Conservation (phyloP, 345 rosid genomes). For the Arabis alpina region DNA sequence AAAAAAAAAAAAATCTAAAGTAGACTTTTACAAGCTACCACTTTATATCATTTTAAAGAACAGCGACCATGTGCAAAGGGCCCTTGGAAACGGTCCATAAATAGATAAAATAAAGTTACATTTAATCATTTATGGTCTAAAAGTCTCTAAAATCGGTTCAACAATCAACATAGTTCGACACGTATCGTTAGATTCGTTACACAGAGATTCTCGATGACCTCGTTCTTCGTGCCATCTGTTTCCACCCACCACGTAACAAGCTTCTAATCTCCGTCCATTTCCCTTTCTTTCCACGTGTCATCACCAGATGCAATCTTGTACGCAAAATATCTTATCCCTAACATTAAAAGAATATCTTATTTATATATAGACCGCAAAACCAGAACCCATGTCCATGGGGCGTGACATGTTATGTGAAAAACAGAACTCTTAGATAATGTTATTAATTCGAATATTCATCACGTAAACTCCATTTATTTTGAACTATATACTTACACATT, state of each 20-base stretch:
- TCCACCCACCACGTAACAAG: conserved; percentile 34
- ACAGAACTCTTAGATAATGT: conserved; percentile 41
- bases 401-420: conserved; percentile 37
- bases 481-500: neutral
- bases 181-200: conserved; percentile 40
- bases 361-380: conserved; percentile 34
- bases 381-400: conserved; percentile 45
- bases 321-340: conserved; percentile 31
- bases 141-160: conserved; percentile 33
- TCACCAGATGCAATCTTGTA: neutral
- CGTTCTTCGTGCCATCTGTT: conserved; percentile 37
- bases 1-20: no score
- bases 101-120: conserved; percentile 16
- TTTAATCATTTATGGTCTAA: conserved; percentile 25
- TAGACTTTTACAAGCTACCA: neutral
- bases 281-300: conserved; percentile 25
- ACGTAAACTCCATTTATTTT: neutral
- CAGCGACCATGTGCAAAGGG: conserved; percentile 25
- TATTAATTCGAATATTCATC: conserved; percentile 29
- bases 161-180: conserved; percentile 24
- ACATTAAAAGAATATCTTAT: conserved; percentile 9
- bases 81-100: conserved; percentile 22
- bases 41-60: neutral
- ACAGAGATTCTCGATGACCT: conserved; percentile 37
- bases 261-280: conserved; percentile 33